phyloP scores from a whole-genome alignment of 192 early-diverging fungal genomes.

The Coemansia sp. region DNA sequence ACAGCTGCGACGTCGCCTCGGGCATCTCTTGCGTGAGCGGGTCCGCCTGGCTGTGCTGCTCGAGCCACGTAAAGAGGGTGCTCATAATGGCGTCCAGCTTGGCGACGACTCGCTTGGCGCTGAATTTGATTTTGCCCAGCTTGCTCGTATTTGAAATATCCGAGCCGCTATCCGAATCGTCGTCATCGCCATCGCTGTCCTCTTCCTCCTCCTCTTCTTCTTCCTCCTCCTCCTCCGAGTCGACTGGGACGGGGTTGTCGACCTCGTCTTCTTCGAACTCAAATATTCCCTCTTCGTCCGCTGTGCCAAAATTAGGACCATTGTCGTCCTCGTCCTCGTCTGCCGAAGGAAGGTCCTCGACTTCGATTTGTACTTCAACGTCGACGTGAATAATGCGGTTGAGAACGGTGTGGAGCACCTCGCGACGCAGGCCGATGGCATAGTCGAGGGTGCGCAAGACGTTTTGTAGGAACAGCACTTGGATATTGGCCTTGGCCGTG shows the following conservation, averaged over 20 bases:
- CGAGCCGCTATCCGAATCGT: constrained; percentile 42
- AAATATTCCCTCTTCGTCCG: constrained; percentile 46
- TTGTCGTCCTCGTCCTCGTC: constrained; percentile 43
- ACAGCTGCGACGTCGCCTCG: constrained; percentile 60
- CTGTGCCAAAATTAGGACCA: constrained; percentile 8
- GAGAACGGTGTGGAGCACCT: constrained; percentile 74
- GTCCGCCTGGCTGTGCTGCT: constrained; percentile 30
- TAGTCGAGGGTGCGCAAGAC: constrained; percentile 77
- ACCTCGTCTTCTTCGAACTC: constrained; percentile 59
- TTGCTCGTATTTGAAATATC: constrained; percentile 27
- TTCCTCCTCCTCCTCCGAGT: background rate
- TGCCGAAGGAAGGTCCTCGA: constrained; percentile 77
- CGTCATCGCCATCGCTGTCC: background rate
- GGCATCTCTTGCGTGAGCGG: constrained; percentile 21
- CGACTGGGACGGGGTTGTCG: background rate
- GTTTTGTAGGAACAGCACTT: constrained; percentile 64
- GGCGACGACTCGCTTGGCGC: constrained; percentile 60
- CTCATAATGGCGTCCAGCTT: constrained; percentile 78
- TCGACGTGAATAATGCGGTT: constrained; percentile 91
- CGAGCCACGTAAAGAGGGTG: constrained; percentile 67
- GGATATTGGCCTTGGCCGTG: constrained; percentile 24
- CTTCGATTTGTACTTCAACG: constrained; percentile 87
- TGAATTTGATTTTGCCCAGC: constrained; percentile 27
- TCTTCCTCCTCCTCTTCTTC: background rate
- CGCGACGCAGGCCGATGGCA: constrained; percentile 67